Base-by-base conservation (phyloP, 1,284 basidiomycete genomes). In the Rhodofomes roseus region DNA sequence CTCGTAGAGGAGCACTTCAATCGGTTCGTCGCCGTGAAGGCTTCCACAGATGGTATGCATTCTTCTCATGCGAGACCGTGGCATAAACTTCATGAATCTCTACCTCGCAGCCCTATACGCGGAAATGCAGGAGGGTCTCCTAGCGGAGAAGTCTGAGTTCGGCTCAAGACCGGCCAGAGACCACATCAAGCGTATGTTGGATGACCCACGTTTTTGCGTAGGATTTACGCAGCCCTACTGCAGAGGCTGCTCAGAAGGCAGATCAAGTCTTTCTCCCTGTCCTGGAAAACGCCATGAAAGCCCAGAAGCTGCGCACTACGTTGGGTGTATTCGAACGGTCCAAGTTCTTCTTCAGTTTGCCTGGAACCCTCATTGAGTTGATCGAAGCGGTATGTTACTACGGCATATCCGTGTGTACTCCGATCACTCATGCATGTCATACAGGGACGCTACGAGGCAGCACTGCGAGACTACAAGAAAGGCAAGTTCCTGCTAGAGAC, bases 1-100 rank as follows among this genome's bases (percentile, higher is more conserved):
- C 81, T 99, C 44, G 97, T 99, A 23, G 95, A 98, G 74, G 94
- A 98, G 69, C 98, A 98, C 75, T 98, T 99, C 77, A 96, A 99
- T 76, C 83, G 95, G 25, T 99, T 99, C 70, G 96, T 99, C 12
- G 92, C 94, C 4, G 96, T 99, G 62, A 99, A 99, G 71, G 93
- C 94, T 16, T 93, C 93, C 12, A 96, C 93, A 11, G 96, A 98
- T 76, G 93, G 95, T 94, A 71, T 64, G 82, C 34, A 14, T 36
- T 11, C 25, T 22, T 20, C n/a, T n/a, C n/a, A n/a, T 29, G 9
- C 11, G 31, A 11, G 29, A 9, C 18, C n/a, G 18, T 2, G 8
- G 12, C 41, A 14, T 20, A 36, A 1, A 22, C n/a, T 43, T 39
- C 12, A 39, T 34, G 14, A 11, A 34, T 14, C 44, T 20, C 58